Conservation (phyloP, 2,329 filamentous ascomycete species). For the Fusarium bactridioides region DNA sequence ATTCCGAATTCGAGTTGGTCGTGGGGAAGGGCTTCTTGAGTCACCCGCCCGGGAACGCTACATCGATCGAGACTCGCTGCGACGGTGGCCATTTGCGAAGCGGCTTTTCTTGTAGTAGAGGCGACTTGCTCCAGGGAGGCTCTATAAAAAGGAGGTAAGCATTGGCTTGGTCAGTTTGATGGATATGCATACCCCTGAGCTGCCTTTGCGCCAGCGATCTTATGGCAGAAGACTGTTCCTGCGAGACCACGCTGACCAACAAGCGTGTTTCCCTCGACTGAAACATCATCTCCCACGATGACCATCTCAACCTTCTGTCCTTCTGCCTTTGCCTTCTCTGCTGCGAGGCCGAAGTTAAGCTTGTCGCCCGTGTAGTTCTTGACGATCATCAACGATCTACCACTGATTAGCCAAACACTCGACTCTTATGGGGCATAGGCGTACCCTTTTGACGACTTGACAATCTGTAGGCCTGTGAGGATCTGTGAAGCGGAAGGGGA, state of each 20-base stretch:
- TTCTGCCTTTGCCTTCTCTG: constrained; percentile 42
- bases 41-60: constrained; percentile 32
- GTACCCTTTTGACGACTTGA: constrained; percentile 34
- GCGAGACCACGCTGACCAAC: constrained; percentile 39
- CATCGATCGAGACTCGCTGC: constrained; percentile 39
- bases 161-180: background rate
- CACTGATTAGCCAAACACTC: background rate
- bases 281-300: constrained; percentile 38
- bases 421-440: rapidly evolving
- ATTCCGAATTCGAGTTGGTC: constrained; percentile 38
- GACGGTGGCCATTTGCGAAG: constrained; percentile 38
- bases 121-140: constrained; percentile 31
- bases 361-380: constrained; percentile 43
- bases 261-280: constrained; percentile 34
- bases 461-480: constrained; percentile 27
- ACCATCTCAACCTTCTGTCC: constrained; percentile 38
- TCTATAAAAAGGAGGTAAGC: constrained; percentile 19
- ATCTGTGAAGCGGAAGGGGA: constrained; percentile 39
- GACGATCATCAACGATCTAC: constrained; percentile 36
- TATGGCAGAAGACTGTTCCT: constrained; percentile 38
- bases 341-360: constrained; percentile 42
- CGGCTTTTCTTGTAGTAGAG: constrained; percentile 22
- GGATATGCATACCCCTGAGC: constrained; percentile 26
- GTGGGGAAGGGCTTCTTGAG: constrained; percentile 30
- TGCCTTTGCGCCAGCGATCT: constrained; percentile 37